Evolutionary conservation across 441 rosid species (phyloP).

Genomic region (Eugenia klotzschiana): DNA sequence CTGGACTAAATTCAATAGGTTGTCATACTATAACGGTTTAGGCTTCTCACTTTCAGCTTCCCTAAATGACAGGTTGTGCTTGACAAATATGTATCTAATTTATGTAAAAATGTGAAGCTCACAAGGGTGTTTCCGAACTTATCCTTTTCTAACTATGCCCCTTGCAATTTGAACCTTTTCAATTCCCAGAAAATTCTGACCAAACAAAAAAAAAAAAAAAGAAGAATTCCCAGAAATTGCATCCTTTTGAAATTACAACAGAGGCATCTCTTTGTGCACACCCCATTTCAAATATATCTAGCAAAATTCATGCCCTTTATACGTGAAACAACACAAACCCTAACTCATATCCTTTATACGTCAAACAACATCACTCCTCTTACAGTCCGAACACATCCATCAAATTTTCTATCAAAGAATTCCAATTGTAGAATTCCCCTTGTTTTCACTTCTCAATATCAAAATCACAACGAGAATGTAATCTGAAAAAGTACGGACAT

Average conservation of each 20-base stretch:
- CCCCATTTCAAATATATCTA: neutral
- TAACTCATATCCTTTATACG: neutral
- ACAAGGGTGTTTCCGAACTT: neutral
- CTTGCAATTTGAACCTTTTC: neutral
- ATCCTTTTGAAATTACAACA: neutral
- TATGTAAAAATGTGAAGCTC: neutral
- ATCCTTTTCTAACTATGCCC: neutral
- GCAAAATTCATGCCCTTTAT: neutral
- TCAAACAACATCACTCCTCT: neutral
- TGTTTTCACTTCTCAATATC: neutral
- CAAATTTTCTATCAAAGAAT: neutral
- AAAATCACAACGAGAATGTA: neutral
- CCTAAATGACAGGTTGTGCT: neutral
- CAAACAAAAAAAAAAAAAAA: no score
- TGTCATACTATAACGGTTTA: accelerated
- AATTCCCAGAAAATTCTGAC: neutral
- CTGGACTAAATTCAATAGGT: neutral
- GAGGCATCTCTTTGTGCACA: neutral
- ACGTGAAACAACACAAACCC: neutral
- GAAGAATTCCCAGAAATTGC: neutral
- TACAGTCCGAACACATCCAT: neutral
- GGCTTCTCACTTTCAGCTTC: neutral
- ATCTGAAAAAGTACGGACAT: neutral
- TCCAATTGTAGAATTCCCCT: neutral
- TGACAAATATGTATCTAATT: neutral